Base-by-base conservation (phyloP, 1,139 yeast species). In the Debaryomycetaceae sp. region DNA sequence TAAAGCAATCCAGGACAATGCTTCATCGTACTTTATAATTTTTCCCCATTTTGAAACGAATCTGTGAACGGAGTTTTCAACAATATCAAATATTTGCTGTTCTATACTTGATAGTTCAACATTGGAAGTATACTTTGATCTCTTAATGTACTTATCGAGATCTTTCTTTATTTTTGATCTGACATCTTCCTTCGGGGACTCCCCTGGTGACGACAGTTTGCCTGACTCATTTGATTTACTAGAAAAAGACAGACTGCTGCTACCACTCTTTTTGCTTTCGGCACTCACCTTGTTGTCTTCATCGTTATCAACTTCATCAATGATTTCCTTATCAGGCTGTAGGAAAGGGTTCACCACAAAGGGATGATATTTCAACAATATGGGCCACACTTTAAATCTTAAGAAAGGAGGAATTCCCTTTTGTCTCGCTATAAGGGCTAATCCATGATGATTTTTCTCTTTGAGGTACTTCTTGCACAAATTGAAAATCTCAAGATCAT, bases 371-470 rank as follows among this genome's bases (percentile, higher is more conserved):
- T 82, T 82, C 45, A 91, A 63, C 38, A 91, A 61, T 6, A 87
- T 65, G 2, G 97, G 96, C 97, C 97, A 91, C 8, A 87, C 84
- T 44, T 77, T 73, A 50, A 79, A 81, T 44, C 98, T 73, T 41
- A 88, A 68, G 45, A 81, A 77, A 1, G 96, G 95, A 1, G 97
- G 97, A 18, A 89, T 70, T 2, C 98, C 97, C 45, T 81, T 73
- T 51, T 85, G 91, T 46, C 96, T 72, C 3, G 96, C 91, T 13
- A 91, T 65, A 46, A 82, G 69, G 0, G 97, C 95, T 37, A 91
- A 65, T 2, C 86, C 87, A 36, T 79, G 81, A 41, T 78, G 75
- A 55, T 84, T 81, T 41, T 70, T 70, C 31, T 70, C 68, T 37
- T 66, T 66, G 16, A 83, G 62, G 50, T 73, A 81, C 30, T 52